These are phyloP conservation scores for Cichorium intybus DNA, from an alignment of 140 eudicot genomes.

Conservation along the genomic window DNA sequence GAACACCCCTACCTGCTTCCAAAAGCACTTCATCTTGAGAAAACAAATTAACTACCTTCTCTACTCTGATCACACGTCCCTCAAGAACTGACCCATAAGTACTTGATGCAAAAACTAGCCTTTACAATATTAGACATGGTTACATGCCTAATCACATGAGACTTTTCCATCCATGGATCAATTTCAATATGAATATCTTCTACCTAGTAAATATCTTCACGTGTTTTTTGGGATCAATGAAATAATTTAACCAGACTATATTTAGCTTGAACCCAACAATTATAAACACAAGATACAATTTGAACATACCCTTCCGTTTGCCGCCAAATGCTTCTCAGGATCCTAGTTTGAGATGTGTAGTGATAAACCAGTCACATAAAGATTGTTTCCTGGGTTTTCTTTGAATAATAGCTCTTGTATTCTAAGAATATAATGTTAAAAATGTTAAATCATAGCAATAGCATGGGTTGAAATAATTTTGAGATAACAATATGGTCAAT, in stretches of 20 bases:
- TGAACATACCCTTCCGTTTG: constrained; percentile 55
- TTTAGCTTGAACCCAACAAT: background rate
- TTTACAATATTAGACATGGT: constrained; percentile 56
- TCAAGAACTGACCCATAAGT: constrained; percentile 56
- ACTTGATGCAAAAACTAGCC: constrained; percentile 59
- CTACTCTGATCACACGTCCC: constrained; percentile 69
- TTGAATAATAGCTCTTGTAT: constrained; percentile 51
- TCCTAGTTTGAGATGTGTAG: constrained; percentile 55
- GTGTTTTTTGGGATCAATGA: background rate
- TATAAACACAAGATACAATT: background rate
- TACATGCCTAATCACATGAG: constrained; percentile 69
- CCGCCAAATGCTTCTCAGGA: constrained; percentile 65
- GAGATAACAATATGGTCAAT: background rate
- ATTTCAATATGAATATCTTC: constrained; percentile 62
- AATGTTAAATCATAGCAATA: background rate
- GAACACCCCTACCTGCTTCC: too few species aligned
- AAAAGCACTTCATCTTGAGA: background rate
- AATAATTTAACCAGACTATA: background rate
- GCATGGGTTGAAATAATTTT: background rate
- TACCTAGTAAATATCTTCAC: constrained; percentile 37
- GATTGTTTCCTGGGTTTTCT: constrained; percentile 69
- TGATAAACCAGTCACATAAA: constrained; percentile 72
- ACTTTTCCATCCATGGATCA: constrained; percentile 65
- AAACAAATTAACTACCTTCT: constrained; percentile 46
- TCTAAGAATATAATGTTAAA: background rate